Base-by-base conservation (phyloP, 352 stramenopile species). In the Pythium dissotocum region DNA sequence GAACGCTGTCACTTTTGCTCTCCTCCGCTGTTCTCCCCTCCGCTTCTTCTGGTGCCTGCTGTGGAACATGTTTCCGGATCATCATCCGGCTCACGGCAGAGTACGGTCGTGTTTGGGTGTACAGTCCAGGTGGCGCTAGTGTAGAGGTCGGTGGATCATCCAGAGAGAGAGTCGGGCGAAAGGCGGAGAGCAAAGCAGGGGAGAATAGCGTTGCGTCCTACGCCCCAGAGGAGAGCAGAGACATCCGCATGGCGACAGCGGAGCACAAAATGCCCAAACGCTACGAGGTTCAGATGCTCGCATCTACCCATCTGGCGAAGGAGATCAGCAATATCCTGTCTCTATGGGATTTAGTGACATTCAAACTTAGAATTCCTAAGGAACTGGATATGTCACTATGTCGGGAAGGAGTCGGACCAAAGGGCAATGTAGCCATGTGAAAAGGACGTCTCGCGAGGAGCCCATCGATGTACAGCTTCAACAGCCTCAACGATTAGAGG, bases 391-490 rank as follows among this genome's bases (percentile, higher is more conserved):
- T 49, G 51, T 56, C 49, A 56, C 28, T 56, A 4, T 1, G 13
- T 4, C 2, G 49, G 4, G 49, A 21, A 33, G 40, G 32, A 26
- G 44, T 38, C 60, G 60, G 49, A 60, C 16, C 21, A 58, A 30
- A 9, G 48, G 33, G 35, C 2, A 67, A 49, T 61, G 61, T 67
- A 67, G 52, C 61, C 61, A 67, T 61, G 61, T 67, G 61, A 36
- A 61, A 32, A 56, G 38, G 36, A 40, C 9, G 24, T 21, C 16
- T 26, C 16, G 7, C 32, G 38, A 13, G 16, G 32, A 35, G 10
- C 21, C 18, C 38, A 30, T 42, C 28, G 28, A 58, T 49, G 14
- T 49, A 24, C 14, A 13, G 7, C 14, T 49, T 49, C 38, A 21
- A 46, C 32, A 13, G 38, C 35, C 24, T 53, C 57, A 62, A 62